Evolutionary conservation across 1,139 yeast genomes (phyloP), one percentile per base, ranked within the genome.

Genomic region (Yamadazyma atlantica): DNA sequence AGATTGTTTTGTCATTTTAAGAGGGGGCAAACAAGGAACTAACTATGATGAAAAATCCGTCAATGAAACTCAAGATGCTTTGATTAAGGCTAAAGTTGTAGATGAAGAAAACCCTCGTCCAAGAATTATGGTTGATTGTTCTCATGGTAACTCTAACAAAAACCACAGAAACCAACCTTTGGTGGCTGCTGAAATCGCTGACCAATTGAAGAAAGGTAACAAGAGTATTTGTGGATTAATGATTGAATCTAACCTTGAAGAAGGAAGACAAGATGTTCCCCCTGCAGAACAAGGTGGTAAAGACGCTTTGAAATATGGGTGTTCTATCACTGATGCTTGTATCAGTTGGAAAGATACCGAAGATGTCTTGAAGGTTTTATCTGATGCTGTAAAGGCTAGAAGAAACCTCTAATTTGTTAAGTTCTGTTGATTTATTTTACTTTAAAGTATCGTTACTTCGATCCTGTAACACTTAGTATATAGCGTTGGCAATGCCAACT

Each of bases 251-350:
- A 86, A 90, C 61, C 72, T 92, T 50, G 79, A 71, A 39, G 97
- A 86, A 60, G 98, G 98, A 39, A 83, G 94, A 69, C 98, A 92
- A 67, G 84, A 86, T 53, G 90, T 90, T 43, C 80, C 86, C 34
- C 75, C 65, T 8, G 70, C 68, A 28, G 64, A 80, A 45, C 29
- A 49, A 33, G 87, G 83, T 44, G 95, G 94, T 36, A 84, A 84
- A 59, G 78, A 75, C 45, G 67, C 66, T 19, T 75, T 90, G 62
- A 78, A 82, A 54, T 90, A 92, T 66, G 97, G 97, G 41, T 86
- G 92, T 51, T 86, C 96, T 35, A 90, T 92, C 55, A 92, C 98
- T 26, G 97, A 92, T 64, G 96, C 96, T 27, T 92, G 98, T 73
- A 89, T 92, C 48, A 78, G 86, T 50, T 87, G 95, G 86, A 90